phyloP scores from a whole-genome alignment of 495 filamentous ascomycete genomes.

The Aspergillus nidulans region DNA sequence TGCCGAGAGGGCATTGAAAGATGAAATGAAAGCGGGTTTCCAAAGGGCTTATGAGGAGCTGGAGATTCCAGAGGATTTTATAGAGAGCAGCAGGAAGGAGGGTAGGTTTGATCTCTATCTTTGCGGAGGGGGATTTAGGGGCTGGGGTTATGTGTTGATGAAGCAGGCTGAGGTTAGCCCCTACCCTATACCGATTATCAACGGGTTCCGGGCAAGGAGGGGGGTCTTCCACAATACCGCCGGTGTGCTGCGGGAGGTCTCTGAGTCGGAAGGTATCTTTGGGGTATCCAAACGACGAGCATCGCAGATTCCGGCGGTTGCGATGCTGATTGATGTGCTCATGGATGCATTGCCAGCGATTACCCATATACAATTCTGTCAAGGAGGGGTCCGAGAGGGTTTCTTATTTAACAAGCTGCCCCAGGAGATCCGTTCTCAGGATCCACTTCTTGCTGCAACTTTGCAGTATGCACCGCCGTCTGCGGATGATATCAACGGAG shows the following conservation, averaged over 20 bases:
- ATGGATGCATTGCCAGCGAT: conserved; percentile 63
- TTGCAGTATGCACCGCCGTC: conserved; percentile 42
- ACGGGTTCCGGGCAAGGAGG: conserved; percentile 64
- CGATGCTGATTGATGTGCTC: conserved; percentile 67
- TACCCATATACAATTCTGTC: conserved; percentile 69
- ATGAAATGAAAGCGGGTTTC: conserved; percentile 55
- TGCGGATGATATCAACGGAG: conserved; percentile 24
- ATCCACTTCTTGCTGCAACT: conserved; percentile 63
- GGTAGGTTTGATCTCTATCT: conserved; percentile 66
- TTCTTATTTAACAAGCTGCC: conserved; percentile 64
- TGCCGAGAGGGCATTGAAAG: conserved; percentile 36
- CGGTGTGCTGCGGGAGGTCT: conserved; percentile 48
- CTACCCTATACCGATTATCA: conserved; percentile 80
- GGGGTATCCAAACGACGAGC: conserved; percentile 77
- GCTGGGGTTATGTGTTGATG: conserved; percentile 83
- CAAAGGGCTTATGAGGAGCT: conserved; percentile 52
- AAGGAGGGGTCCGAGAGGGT: conserved; percentile 80
- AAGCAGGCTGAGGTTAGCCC: conserved; percentile 56
- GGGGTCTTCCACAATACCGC: conserved; percentile 55
- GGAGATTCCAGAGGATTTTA: conserved; percentile 49
- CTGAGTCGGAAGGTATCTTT: conserved; percentile 49
- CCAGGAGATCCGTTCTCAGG: conserved; percentile 47
- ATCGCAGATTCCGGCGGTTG: conserved; percentile 75
- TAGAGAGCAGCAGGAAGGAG: conserved; percentile 27
- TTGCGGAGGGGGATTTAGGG: conserved; percentile 82